Evolutionary conservation across 1,284 basidiomycete species (phyloP).

Genomic region (Macrocystidia cucumis): DNA sequence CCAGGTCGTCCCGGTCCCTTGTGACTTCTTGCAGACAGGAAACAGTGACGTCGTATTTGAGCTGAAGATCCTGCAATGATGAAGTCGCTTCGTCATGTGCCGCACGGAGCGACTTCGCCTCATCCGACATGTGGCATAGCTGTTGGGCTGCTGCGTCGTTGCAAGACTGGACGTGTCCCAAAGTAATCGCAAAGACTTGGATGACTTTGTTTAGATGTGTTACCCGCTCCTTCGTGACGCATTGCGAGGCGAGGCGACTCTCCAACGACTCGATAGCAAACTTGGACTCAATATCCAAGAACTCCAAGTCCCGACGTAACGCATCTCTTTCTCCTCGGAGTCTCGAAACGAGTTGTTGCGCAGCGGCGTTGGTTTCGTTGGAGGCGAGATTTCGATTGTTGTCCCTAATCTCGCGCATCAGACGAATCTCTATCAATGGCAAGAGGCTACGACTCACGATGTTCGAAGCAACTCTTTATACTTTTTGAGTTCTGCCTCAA

Average conservation of each 20-base stretch:
- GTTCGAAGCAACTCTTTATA: too few relatives aligned
- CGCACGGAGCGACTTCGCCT: slow-evolving; percentile 1
- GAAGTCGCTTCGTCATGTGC: slow-evolving; percentile 10
- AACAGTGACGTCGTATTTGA: slow-evolving; percentile 22
- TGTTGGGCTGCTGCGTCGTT: slow-evolving; percentile 16
- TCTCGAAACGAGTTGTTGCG: too few relatives aligned
- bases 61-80: slow-evolving; percentile 19
- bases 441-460: too few relatives aligned
- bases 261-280: slow-evolving; percentile 60
- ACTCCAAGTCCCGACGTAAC: slow-evolving; percentile 60
- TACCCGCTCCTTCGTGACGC: slow-evolving; percentile 14
- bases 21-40: slow-evolving; percentile 28
- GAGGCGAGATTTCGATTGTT: too few relatives aligned
- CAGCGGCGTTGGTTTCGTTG: too few relatives aligned
- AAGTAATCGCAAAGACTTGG: slow-evolving; percentile 20
- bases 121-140: slow-evolving; percentile 2
- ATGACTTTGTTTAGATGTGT: slow-evolving; percentile 22
- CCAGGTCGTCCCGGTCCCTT: slow-evolving; percentile 23
- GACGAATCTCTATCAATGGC: too few relatives aligned
- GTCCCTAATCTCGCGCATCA: too few relatives aligned
- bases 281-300: slow-evolving; percentile 62
- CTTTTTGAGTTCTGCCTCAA: too few relatives aligned
- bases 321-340: slow-evolving; percentile 65
- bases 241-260: slow-evolving; percentile 29
- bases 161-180: slow-evolving; percentile 27